phyloP scores from a whole-genome alignment of 2,329 filamentous ascomycete genomes.

The Colletotrichum tropicale region DNA sequence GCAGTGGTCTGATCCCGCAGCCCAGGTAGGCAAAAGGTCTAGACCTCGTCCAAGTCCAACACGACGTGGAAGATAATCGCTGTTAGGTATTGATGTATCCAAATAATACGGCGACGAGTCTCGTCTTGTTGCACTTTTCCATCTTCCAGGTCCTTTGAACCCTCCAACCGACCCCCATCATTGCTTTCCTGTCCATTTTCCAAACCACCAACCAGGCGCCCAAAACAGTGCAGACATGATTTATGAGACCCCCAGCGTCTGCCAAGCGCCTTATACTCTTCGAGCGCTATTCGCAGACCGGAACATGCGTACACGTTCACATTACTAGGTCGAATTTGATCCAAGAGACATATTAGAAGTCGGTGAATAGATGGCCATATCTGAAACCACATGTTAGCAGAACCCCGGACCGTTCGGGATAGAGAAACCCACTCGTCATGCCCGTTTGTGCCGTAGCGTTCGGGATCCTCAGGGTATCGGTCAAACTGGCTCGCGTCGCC shows the following conservation, averaged over 20 bases:
- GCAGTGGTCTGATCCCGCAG: not conserved
- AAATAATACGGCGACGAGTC: slow-evolving; percentile 14
- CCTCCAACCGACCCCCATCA: not conserved
- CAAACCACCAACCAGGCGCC: slow-evolving; percentile 15
- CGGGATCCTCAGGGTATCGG: slow-evolving; percentile 95
- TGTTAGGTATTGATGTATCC: slow-evolving; percentile 22
- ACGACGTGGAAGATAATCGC: slow-evolving; percentile 8
- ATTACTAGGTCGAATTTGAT: not conserved
- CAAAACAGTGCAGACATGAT: slow-evolving; percentile 15
- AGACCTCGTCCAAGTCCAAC: not conserved
- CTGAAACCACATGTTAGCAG: slow-evolving; percentile 42
- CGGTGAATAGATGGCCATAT: slow-evolving; percentile 75
- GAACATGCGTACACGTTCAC: not conserved
- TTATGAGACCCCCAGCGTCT: not conserved
- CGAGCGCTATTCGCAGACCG: not conserved
- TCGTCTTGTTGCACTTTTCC: slow-evolving; percentile 15
- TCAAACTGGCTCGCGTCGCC: slow-evolving; percentile 98
- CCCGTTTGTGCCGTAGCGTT: slow-evolving; percentile 82
- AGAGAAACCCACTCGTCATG: slow-evolving; percentile 78
- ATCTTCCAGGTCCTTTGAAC: slow-evolving; percentile 6
- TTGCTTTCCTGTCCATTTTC: slow-evolving; percentile 14
- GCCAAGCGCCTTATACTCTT: slow-evolving; percentile 5
- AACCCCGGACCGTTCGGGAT: not conserved
- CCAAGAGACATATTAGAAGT: slow-evolving; percentile 60
- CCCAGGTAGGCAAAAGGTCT: not conserved